These are phyloP conservation scores for Plasmodium knowlesi DNA, from an alignment of 169 alveolate species.

Conservation along the genomic window DNA sequence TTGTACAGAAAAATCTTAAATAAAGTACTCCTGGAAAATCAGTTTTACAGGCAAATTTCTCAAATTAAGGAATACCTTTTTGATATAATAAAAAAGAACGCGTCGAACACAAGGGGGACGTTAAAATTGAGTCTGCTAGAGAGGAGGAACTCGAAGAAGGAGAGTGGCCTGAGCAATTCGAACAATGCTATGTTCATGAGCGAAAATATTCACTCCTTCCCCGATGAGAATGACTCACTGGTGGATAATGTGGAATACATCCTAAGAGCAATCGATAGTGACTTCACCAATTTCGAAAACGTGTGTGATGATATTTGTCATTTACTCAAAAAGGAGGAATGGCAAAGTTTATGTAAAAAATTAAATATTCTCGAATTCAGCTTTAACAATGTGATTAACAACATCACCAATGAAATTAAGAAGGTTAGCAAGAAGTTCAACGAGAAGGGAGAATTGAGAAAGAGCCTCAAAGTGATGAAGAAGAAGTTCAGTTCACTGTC, in stretches of 20 bases:
- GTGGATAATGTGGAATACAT: conserved; percentile 5
- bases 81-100: conserved; percentile 26
- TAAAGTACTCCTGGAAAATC: conserved; percentile 35
- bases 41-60: conserved; percentile 36
- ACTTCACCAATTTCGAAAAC: conserved; percentile 48
- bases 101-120: neutral
- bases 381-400: conserved; percentile 25
- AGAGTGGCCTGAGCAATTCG: neutral
- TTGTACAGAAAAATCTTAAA: conserved; percentile 35
- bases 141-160: neutral
- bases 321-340: conserved; percentile 19
- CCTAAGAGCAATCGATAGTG: conserved; percentile 21
- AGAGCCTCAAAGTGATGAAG: conserved; percentile 33
- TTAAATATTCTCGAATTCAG: conserved; percentile 14
- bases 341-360: conserved; percentile 27
- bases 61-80: conserved; percentile 37
- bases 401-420: conserved; percentile 21
- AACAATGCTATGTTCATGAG: neutral
- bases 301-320: conserved; percentile 27
- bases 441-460: conserved; percentile 55
- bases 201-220: conserved; percentile 9
- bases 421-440: conserved; percentile 10
- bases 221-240: neutral
- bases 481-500: conserved; percentile 43
- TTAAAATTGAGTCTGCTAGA: conserved; percentile 35